phyloP scores from a whole-genome alignment of 495 filamentous ascomycete species.

The Physcia stellaris region DNA sequence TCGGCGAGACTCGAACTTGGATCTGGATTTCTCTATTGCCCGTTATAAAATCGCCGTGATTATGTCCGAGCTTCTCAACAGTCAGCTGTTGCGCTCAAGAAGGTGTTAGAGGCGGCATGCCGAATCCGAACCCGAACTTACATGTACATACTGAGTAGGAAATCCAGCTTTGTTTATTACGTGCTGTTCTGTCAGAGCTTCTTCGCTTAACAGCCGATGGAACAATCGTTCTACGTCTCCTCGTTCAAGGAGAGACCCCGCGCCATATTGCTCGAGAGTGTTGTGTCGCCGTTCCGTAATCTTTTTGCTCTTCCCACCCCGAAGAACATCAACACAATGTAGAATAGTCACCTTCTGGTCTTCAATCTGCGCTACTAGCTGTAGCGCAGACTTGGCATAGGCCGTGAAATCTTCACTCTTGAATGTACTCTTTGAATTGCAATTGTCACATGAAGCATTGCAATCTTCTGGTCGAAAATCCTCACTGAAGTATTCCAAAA shows the following conservation, averaged over 20 bases:
- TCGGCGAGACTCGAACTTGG: constrained; percentile 42
- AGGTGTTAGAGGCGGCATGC: not conserved
- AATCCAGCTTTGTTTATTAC: constrained; percentile 48
- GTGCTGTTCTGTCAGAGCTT: constrained; percentile 44
- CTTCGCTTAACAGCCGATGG: constrained; percentile 45
- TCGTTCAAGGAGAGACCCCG: constrained; percentile 40
- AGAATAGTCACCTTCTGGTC: constrained; percentile 36
- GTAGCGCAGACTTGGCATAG: constrained; percentile 53
- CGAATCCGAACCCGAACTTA: constrained; percentile 20
- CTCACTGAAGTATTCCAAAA: constrained; percentile 88
- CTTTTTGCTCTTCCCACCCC: constrained; percentile 38
- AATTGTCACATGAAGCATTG: constrained; percentile 71
- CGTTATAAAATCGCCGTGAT: constrained; percentile 34
- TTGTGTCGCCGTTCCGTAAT: constrained; percentile 34
- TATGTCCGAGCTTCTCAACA: constrained; percentile 33
- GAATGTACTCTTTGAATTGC: constrained; percentile 51
- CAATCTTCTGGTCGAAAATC: constrained; percentile 59
- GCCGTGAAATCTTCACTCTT: constrained; percentile 60
- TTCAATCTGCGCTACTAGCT: constrained; percentile 47
- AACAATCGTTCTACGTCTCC: constrained; percentile 53
- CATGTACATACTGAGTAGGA: constrained; percentile 42
- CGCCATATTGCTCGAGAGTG: constrained; percentile 36
- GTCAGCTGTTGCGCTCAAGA: not conserved
- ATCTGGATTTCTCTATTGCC: constrained; percentile 41
- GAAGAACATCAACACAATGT: constrained; percentile 46